Evolutionary conservation across 441 rosid species (phyloP), one percentile per base, ranked within the genome.

Genomic region (Mallotus repandus): DNA sequence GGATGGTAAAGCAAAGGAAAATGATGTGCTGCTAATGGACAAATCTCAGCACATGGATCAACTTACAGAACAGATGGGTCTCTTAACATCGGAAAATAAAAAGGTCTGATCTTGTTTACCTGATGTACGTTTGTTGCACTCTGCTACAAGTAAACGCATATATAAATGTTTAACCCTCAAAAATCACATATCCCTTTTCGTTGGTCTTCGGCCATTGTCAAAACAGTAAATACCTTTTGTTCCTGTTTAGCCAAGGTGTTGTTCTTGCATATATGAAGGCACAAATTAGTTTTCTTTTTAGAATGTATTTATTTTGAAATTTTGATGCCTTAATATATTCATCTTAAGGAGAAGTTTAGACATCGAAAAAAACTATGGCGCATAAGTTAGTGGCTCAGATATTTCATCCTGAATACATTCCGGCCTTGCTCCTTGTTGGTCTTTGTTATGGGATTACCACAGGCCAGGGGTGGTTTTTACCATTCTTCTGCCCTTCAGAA

Each of bases 61-160:
- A 63, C 93, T 92, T 19, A 88, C 97, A 4, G 91, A 83, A 80
- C 90, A 89, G 76, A 89, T 96, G 97, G 92, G 85, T 63, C 96
- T 79, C 78, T 89, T 93, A 59, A 72, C 88, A 21, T 86, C 99
- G 21, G 88, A 90, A 45, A 73, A 76, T 72, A 66, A 81, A 69
- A 62, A 69, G 53, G 73, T 75, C 56, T 85, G 82, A 82, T 72
- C 69, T 41, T 32, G 35, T 53, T 49, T 32, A 49, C 64, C 35
- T 58, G 61, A 66, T 69, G 75, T 77, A 70, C 72, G 46, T 62
- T 61, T 78, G 12, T 76, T 69, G 63, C 48, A 29, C 9, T 25
- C 41, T 41, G 21, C 54, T 65, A 10, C 19, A 61, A 79, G 76
- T 67, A 50, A 77, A 63, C 21, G 48, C 46, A 18, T 56, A 32